Base-by-base conservation (phyloP, 208 protist species). In the Leishmania lainsoni region DNA sequence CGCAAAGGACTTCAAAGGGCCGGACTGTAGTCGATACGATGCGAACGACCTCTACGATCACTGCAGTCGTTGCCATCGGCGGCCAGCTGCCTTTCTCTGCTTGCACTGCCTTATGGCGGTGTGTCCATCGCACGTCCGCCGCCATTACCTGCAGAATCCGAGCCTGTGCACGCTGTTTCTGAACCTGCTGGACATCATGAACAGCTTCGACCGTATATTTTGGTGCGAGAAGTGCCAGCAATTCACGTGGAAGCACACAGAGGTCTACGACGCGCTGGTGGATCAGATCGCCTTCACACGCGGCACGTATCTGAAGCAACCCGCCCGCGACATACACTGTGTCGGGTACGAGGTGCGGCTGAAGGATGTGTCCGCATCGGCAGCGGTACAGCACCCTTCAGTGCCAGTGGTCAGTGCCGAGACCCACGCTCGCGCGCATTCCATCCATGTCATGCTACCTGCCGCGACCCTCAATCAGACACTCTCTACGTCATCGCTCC, bases 241-340 rank as follows among this genome's bases (percentile, higher is more conserved):
- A 39, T 96, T 96, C 81, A 96, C 92, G 35, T 96, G 91, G 90
- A 88, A 87, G 78, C 83, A 96, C 80, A 94, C 91, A 45, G 90
- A 94, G 81, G 69, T 92, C 17, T 96, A 96, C 83, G 92, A 96
- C 74, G 52, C 85, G 68, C 76, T 96, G 32, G 91, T 93, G n/a
- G 92, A 96, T 69, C 91, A 91, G 58, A 71, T 96, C 17, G 92
- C 88, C 76, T 78, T 82, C 79, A 93, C 92, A 17, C 89, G 89
- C 5, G 90, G 91, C 65, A 94, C 88, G 39, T 94, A 96, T 74
- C 74, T 92, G 49, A 48, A 81, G 22, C 72, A 81, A 16, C 83
- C 92, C 0, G 89, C 85, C 9, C 90, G 91, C 16, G 91, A 96
- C 73, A 91, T 95, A 29, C 89, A 85, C 76, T 94, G 90, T 72